Conservation (phyloP, 1,139 yeast species). For the Yarrowia galli region DNA sequence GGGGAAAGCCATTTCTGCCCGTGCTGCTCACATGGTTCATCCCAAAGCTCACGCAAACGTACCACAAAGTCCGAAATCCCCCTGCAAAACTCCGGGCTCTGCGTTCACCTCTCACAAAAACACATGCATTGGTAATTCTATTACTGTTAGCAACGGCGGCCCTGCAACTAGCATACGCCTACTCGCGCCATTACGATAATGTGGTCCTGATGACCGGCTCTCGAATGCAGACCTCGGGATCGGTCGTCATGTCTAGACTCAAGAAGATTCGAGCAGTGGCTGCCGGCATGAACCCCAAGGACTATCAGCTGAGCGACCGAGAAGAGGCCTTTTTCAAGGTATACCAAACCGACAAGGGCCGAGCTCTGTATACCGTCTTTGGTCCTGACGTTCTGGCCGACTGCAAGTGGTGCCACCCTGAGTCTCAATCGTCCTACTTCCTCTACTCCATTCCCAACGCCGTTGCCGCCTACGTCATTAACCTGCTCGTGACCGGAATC, state of each 20-base stretch:
- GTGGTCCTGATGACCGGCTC: constrained; percentile 43
- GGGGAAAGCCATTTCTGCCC: constrained; percentile 33
- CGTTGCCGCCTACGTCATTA: constrained; percentile 44
- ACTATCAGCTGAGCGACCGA: constrained; percentile 34
- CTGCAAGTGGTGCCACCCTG: constrained; percentile 46
- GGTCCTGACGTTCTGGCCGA: constrained; percentile 45
- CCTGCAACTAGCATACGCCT: constrained; percentile 28
- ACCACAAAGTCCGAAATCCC: constrained; percentile 33
- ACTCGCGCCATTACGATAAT: constrained; percentile 40
- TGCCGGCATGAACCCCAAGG: constrained; percentile 27
- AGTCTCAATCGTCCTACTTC: constrained; percentile 42
- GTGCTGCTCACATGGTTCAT: constrained; percentile 32
- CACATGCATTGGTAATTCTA: constrained; percentile 34
- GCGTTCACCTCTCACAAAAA: constrained; percentile 27
- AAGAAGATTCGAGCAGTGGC: constrained; percentile 39
- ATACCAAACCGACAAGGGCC: constrained; percentile 43
- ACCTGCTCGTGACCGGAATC: constrained; percentile 42
- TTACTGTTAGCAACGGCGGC: constrained; percentile 25
- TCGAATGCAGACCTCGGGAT: constrained; percentile 44
- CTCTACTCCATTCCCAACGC: constrained; percentile 44
- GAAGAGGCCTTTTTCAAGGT: constrained; percentile 43
- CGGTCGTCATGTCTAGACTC: constrained; percentile 43
- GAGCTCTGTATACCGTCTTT: constrained; percentile 44
- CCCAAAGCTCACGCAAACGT: constrained; percentile 29
- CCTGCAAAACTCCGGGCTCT: constrained; percentile 37